Evolutionary conservation across 805 yeast species (phyloP).

Genomic region (Wickerhamomyces xylosicus): DNA sequence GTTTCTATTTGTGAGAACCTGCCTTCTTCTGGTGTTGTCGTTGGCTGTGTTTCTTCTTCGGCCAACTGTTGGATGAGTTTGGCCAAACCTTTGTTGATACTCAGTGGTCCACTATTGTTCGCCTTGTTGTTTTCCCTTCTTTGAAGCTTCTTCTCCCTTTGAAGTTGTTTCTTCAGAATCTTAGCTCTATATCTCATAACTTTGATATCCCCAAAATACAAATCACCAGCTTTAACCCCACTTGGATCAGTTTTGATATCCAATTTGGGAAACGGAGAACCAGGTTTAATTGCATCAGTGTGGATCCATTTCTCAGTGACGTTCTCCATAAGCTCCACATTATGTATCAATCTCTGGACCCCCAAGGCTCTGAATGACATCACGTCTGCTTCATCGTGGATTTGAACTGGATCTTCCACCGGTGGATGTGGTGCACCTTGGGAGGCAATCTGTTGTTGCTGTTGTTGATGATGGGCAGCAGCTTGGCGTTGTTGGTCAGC

Average conservation of each 20-base stretch:
- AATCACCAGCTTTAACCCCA: constrained; percentile 10
- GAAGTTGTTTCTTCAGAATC: too few relatives aligned
- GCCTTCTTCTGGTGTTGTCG: too few relatives aligned
- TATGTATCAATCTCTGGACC: constrained; percentile 30
- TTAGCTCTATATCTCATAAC: constrained; percentile 14
- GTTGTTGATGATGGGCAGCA: too few relatives aligned
- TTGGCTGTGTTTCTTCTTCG: too few relatives aligned
- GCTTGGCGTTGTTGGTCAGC: too few relatives aligned
- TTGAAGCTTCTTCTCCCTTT: too few relatives aligned
- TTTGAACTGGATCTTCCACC: constrained; percentile 15
- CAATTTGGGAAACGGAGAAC: constrained; percentile 18
- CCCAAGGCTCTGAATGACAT: constrained; percentile 38
- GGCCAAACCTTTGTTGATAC: too few relatives aligned
- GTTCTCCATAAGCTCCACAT: constrained; percentile 40
- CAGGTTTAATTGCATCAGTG: constrained; percentile 32
- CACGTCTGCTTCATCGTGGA: constrained; percentile 45
- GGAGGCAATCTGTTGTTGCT: too few relatives aligned
- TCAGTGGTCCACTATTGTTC: too few relatives aligned
- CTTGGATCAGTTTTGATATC: constrained; percentile 10
- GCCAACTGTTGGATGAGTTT: too few relatives aligned
- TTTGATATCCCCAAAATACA: constrained; percentile 16
- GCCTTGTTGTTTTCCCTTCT: too few relatives aligned
- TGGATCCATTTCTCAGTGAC: constrained; percentile 37
- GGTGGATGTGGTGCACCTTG: constrained; percentile 3
- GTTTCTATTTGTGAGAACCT: too few relatives aligned